phyloP scores from a whole-genome alignment of 1,284 basidiomycete species.

The Sphagnurus paluster region DNA sequence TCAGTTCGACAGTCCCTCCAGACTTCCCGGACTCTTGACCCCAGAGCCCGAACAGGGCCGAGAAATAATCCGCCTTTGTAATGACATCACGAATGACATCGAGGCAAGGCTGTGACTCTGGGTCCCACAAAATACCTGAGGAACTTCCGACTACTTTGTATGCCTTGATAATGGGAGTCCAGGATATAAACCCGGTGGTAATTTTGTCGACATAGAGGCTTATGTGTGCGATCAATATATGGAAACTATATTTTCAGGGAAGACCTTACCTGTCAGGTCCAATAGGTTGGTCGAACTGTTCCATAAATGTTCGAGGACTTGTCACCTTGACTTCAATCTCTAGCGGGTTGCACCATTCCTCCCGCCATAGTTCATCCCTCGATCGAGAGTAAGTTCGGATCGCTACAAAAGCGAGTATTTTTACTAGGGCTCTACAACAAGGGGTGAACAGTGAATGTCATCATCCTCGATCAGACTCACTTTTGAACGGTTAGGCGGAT shows the following conservation, averaged over 20 bases:
- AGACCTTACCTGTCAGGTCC: constrained; percentile 30
- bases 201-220: constrained; percentile 76
- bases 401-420: constrained; percentile 79
- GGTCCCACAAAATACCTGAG: constrained; percentile 67
- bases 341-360: constrained; percentile 80
- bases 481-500: constrained; percentile 74
- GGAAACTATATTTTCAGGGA: neutral
- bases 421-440: constrained; percentile 64
- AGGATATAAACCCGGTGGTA: constrained; percentile 84
- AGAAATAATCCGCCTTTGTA: constrained; percentile 58
- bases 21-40: constrained; percentile 70
- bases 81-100: constrained; percentile 56
- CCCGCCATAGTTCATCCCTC: constrained; percentile 74
- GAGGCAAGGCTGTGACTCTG: constrained; percentile 59
- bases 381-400: constrained; percentile 78
- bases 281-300: constrained; percentile 42
- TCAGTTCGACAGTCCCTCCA: constrained; percentile 50
- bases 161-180: constrained; percentile 74
- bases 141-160: constrained; percentile 55
- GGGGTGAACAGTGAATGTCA: constrained; percentile 11
- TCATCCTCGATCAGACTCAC: constrained; percentile 39
- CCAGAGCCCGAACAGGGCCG: constrained; percentile 60
- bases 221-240: constrained; percentile 25
- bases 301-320: constrained; percentile 49
- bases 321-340: constrained; percentile 52